Percentiles rank a stretch among this genome's conserved stretches.
phyloP scores from a whole-genome alignment of 306 rosid species.

The Clitoria ternatea region DNA sequence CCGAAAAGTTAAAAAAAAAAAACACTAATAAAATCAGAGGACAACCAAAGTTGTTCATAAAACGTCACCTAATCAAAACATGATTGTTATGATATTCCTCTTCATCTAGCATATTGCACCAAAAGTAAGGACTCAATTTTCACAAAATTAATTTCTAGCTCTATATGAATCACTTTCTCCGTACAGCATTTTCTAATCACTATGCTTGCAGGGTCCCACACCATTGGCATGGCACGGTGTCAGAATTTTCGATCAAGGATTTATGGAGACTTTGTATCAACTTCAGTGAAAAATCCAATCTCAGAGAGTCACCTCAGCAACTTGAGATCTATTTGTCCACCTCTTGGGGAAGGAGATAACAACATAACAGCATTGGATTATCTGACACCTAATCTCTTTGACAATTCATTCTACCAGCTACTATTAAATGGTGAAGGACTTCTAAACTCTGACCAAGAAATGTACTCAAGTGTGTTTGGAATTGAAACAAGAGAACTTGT shows the following conservation, averaged over 20 bases:
- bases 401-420: constrained; percentile 72
- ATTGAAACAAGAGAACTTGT: constrained; percentile 63
- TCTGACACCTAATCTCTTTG: constrained; percentile 74
- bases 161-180: background rate
- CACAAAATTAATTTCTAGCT: background rate
- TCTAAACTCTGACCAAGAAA: constrained; percentile 71
- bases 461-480: constrained; percentile 69
- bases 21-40: too few species aligned
- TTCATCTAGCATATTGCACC: background rate
- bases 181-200: constrained; percentile 18
- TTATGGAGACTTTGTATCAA: constrained; percentile 50
- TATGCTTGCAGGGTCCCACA: constrained; percentile 75
- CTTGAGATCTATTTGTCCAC: constrained; percentile 61
- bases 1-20: too few species aligned
- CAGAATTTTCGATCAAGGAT: constrained; percentile 55
- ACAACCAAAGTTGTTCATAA: too few species aligned
- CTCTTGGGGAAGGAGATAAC: constrained; percentile 39
- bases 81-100: background rate
- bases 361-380: constrained; percentile 75
- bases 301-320: constrained; percentile 40
- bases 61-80: background rate
- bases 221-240: constrained; percentile 82
- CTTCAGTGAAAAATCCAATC: constrained; percentile 42
- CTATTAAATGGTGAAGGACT: constrained; percentile 70
- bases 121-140: background rate